Base-by-base conservation (phyloP, 1,139 yeast species). In the Lodderomyces metapsilosis region DNA sequence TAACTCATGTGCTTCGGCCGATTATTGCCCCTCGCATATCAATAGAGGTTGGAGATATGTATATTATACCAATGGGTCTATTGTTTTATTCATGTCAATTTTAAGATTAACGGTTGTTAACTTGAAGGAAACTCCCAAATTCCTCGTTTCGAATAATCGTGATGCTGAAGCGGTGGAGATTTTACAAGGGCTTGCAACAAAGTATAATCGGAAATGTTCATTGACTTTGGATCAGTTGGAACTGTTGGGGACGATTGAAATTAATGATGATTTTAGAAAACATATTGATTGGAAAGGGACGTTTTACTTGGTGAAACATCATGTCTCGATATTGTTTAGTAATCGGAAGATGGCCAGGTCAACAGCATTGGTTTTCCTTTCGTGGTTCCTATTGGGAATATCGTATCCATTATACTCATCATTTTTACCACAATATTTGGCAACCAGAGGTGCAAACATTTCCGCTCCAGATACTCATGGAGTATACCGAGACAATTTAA, bases 381-480 rank as follows among this genome's bases (percentile, higher is more conserved):
- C 79, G 1, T 77, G 83, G 82, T 54, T 65, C 2, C 53, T 74
- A 33, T 65, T 78, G 43, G 83, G 83, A 37, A 62, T 78, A 32
- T 65, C 80, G 12, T 78, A 76, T 54, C 75, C 80, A 12, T 61
- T 75, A 30, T 78, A 70, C 57, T 66, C 73, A 46, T 73, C 72
- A 36, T 78, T 78, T 59, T 56, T 79, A 35, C 79, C 79, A 31
- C 59, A 63, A 36, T 76, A 72, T 52, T 57, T 78, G 32, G 68
- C 66, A 7, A 59, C 67, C 17, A 67, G 74, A 51, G 80, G 82
- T 27, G 77, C 70, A 9, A 58, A 65, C 34, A 66, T 70, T 8
- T 56, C 70, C 11, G 66, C 66, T 1, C 48, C 54, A 22, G 57
- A 68, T 31, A 57, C 67, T 23, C 55, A 52, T 37, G 62, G 68